Evolutionary conservation across 139 green algal species (phyloP), one percentile per base, ranked within the genome.

Genomic region (Ettlia oleoabundans): DNA sequence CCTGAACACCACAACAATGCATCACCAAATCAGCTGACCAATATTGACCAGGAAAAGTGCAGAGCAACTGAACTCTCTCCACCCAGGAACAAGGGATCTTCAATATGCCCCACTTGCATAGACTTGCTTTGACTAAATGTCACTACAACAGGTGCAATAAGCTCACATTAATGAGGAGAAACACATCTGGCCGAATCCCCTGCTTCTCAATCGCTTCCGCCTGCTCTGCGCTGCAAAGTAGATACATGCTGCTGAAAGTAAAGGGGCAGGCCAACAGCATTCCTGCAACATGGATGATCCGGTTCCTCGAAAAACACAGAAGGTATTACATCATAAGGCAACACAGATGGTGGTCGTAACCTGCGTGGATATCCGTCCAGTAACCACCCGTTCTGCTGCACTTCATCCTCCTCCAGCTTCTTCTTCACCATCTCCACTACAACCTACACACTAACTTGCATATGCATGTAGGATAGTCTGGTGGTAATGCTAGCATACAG

Each of bases 321-420:
- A 58, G 47, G n/a, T n/a, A n/a, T n/a, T n/a, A n/a, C n/a, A n/a
- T n/a, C n/a, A n/a, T n/a, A n/a, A n/a, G n/a, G n/a, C n/a, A n/a
- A n/a, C n/a, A n/a, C n/a, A n/a, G n/a, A n/a, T n/a, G n/a, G n/a
- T n/a, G n/a, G n/a, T n/a, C n/a, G n/a, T 58, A 28, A 70, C 76
- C 90, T 96, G 64, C 97, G 91, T 0, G 97, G 97, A 88, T 99
- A 99, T 53, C 97, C 97, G 81, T 99, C 97, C 82, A 99, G 88
- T 72, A 99, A 91, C 97, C 97, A 99, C 35, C 97, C 97, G 1
- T 89, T 82, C 68, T 88, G 18, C 77, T 87, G 38, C 3, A 90
- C 92, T 32, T 90, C 87, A 1, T 71, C 61, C 76, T 93, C 70
- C 0, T 73, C 85, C 35, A 98, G 85, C 35, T 92, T 84, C 43